Percentiles rank a stretch among this genome's conserved stretches.
Evolutionary conservation across 169 alveolate species (phyloP).

Genomic region (Plasmodium sp.): DNA sequence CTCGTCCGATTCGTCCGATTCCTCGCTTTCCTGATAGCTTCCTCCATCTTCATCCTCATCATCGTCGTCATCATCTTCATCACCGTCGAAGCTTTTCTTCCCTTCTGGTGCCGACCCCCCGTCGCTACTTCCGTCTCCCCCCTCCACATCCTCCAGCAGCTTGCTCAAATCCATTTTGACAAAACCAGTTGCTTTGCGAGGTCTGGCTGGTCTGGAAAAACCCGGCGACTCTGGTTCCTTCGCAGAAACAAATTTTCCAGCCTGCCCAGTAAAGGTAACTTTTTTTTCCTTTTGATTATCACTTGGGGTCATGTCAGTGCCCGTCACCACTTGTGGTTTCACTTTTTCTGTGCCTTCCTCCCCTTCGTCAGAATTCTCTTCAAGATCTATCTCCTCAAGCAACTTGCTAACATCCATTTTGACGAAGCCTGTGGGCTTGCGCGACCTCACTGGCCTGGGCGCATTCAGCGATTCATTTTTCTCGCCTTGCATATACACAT

Average conservation of each 20-base stretch:
- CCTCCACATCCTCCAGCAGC: constrained; percentile 9
- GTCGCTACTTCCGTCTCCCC: not conserved
- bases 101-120: not conserved
- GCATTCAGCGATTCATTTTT: not conserved
- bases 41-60: not conserved
- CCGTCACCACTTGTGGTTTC: not conserved
- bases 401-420: constrained; percentile 42
- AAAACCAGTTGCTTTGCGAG: constrained; percentile 17
- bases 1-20: not conserved
- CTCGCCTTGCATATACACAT: not conserved
- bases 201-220: not conserved
- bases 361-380: constrained; percentile 14
- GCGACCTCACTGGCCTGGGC: constrained; percentile 6
- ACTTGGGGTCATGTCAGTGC: not conserved
- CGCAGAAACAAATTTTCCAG: not conserved
- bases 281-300: not conserved
- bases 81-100: not conserved
- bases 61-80: not conserved
- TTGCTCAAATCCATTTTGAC: constrained; percentile 9
- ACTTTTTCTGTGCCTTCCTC: not conserved
- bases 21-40: not conserved
- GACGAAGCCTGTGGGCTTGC: constrained; percentile 58
- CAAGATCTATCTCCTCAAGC: constrained; percentile 1
- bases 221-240: not conserved
- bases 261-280: not conserved